Conservation (phyloP, 768 basidiomycete species). For the Mycena maculata region DNA sequence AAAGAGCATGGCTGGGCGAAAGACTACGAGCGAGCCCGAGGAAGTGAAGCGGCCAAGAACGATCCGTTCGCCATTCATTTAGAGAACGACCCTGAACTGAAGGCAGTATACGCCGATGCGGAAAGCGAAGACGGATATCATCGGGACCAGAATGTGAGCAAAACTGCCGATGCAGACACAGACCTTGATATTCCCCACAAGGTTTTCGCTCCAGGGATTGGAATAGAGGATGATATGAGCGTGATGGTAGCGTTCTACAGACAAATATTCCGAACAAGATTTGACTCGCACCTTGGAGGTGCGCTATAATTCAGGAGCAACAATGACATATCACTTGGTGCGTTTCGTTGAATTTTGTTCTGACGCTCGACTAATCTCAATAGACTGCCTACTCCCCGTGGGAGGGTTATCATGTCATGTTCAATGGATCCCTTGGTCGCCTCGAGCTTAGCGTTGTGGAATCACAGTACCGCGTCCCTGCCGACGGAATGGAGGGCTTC, state of each 20-base stretch:
- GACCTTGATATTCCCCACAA: slow-evolving; percentile 17
- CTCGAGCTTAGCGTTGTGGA: slow-evolving; percentile 65
- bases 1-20: slow-evolving; percentile 59
- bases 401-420: slow-evolving; percentile 64
- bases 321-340: slow-evolving; percentile 65
- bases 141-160: slow-evolving; percentile 59
- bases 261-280: not conserved
- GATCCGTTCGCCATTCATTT: slow-evolving; percentile 65
- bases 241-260: slow-evolving; percentile 44
- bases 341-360: slow-evolving; percentile 20
- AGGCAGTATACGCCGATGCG: slow-evolving; percentile 58
- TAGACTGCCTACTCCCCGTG: slow-evolving; percentile 57
- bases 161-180: not conserved
- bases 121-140: slow-evolving; percentile 62
- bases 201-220: slow-evolving; percentile 55
- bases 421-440: slow-evolving; percentile 63
- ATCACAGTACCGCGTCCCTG: slow-evolving; percentile 48
- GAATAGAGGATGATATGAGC: slow-evolving; percentile 66
- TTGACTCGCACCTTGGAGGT: slow-evolving; percentile 33
- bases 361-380: not conserved
- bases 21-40: slow-evolving; percentile 58
- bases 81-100: slow-evolving; percentile 54
- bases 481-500: slow-evolving; percentile 45
- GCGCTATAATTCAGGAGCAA: slow-evolving; percentile 57
- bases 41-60: slow-evolving; percentile 52